Evolutionary conservation across 257 asterid species (phyloP).

Genomic region (Craterostigma plantagineum): DNA sequence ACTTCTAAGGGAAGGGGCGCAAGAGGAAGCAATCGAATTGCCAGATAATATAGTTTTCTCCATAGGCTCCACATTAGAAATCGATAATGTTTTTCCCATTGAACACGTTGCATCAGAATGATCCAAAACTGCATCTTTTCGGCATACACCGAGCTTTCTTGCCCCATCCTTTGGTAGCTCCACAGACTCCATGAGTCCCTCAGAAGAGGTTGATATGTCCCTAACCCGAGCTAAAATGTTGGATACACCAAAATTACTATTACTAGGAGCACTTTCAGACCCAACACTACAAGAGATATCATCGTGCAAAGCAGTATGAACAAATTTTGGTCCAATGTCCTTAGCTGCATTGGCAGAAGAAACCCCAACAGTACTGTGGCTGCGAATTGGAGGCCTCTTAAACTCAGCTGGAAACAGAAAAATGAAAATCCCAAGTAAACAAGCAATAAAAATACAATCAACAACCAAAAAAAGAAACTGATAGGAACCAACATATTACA

Average conservation of each 20-base stretch:
- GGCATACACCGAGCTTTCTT: slow-evolving; percentile 43
- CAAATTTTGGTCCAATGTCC: slow-evolving; percentile 23
- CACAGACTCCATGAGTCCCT: slow-evolving; percentile 24
- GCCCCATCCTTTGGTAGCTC: slow-evolving; percentile 33
- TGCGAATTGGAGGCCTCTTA: slow-evolving; percentile 32
- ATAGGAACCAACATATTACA: no score
- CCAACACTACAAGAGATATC: slow-evolving; percentile 20
- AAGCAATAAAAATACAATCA: slow-evolving; percentile 3
- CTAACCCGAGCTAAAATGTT: no score
- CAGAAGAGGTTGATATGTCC: slow-evolving; percentile 15
- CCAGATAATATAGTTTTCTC: no score
- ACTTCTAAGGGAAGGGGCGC: slow-evolving; percentile 18
- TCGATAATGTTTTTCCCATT: no score
- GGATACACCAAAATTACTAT: slow-evolving; percentile 1
- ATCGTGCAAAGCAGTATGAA: slow-evolving; percentile 16
- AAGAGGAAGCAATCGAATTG: no score
- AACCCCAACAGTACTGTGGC: not conserved
- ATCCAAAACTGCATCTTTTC: slow-evolving; percentile 22
- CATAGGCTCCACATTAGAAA: no score
- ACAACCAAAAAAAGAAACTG: not conserved
- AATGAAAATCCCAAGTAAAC: slow-evolving; percentile 8
- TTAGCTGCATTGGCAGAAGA: slow-evolving; percentile 14
- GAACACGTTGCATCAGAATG: no score
- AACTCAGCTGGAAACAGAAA: slow-evolving; percentile 35
- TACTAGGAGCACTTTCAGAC: slow-evolving; percentile 23